A percentile compares a stretch with the other conserved stretches of the same genome.
Conservation (phyloP, 2,329 filamentous ascomycete genomes). For the Epichloe scottii region DNA sequence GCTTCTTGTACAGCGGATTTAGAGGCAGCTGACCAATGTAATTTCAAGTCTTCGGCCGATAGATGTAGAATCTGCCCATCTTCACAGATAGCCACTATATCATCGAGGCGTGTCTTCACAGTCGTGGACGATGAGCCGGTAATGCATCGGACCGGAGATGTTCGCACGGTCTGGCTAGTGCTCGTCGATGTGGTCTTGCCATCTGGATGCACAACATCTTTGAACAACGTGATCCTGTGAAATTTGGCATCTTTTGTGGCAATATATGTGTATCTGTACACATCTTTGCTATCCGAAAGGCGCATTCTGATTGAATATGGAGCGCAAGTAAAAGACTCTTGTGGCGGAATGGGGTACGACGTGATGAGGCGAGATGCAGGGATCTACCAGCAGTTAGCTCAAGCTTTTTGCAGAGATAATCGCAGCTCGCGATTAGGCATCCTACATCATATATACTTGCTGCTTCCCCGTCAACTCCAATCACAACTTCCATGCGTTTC, state of each 20-base stretch:
- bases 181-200: conserved; percentile 41
- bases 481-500: conserved; percentile 49
- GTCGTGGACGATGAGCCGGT: conserved; percentile 17
- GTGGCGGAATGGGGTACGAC: conserved; percentile 54
- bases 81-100: conserved; percentile 43
- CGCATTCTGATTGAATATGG: conserved; percentile 46
- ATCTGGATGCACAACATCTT: conserved; percentile 38
- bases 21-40: conserved; percentile 23
- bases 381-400: conserved; percentile 30
- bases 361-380: conserved; percentile 49
- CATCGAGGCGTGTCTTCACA: conserved; percentile 15
- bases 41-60: conserved; percentile 35
- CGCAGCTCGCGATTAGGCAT: not conserved
- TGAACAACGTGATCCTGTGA: conserved; percentile 45
- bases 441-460: conserved; percentile 54
- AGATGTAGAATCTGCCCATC: conserved; percentile 50
- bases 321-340: conserved; percentile 50
- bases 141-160: conserved; percentile 23
- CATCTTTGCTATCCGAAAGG: conserved; percentile 31
- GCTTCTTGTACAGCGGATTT: conserved; percentile 23
- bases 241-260: conserved; percentile 37
- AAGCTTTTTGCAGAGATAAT: not conserved
- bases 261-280: conserved; percentile 48
- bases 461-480: conserved; percentile 53
- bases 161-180: conserved; percentile 29